Evolutionary conservation across 345 rosid genomes (phyloP).

Genomic region (Ricinus communis): DNA sequence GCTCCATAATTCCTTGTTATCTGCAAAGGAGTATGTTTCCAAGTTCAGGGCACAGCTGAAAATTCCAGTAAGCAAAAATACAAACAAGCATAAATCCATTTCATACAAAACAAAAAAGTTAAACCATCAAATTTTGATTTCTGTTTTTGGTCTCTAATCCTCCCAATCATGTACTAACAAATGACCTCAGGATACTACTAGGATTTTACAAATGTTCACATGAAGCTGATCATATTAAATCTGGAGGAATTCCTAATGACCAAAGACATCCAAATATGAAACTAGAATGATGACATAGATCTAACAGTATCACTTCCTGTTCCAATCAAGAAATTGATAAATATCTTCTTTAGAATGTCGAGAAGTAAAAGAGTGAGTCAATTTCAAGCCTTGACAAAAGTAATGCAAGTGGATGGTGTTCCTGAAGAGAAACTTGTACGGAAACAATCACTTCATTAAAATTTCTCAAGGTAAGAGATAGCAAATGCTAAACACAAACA

Average conservation of each 20-base stretch:
- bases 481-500: not conserved
- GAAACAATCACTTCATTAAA: not conserved
- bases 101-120: not conserved
- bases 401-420: not conserved
- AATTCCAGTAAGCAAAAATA: not conserved
- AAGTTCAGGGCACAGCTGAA: not conserved
- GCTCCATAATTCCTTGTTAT: constrained; percentile 88
- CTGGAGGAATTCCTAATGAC: not conserved
- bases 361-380: not conserved
- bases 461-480: not conserved
- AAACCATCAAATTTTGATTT: not conserved
- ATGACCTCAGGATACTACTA: not conserved
- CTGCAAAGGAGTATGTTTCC: constrained; percentile 33
- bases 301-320: not conserved
- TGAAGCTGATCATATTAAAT: not conserved
- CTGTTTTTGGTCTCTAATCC: not conserved
- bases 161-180: not conserved
- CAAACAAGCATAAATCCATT: not conserved
- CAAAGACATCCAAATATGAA: not conserved
- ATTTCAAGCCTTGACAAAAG: not conserved
- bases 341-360: not conserved
- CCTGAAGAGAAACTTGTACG: not conserved
- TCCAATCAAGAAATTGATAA: not conserved
- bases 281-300: not conserved
- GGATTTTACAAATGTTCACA: not conserved